Evolutionary conservation across 2,329 filamentous ascomycete genomes (phyloP).

Genomic region (Zasmidium cellare): DNA sequence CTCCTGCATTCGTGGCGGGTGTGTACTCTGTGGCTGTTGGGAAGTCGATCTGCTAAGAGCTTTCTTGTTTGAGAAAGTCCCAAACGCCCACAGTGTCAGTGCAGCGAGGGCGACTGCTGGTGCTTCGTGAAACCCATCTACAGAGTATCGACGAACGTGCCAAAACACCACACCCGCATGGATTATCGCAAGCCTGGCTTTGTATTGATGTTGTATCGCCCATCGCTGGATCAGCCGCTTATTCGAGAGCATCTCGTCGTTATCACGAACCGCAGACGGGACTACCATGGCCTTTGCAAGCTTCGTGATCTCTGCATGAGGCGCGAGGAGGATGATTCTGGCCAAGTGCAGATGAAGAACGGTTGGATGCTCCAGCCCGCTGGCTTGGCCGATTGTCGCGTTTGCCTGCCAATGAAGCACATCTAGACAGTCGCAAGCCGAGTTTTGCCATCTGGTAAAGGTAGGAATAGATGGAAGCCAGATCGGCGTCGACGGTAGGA

Average conservation of each 20-base stretch:
- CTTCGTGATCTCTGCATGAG: constrained; percentile 47
- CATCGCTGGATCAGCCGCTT: constrained; percentile 43
- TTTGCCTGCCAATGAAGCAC: constrained; percentile 61
- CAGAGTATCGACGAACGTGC: constrained; percentile 53
- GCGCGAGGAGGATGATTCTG: constrained; percentile 53
- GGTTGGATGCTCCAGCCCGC: constrained; percentile 56
- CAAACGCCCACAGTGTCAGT: constrained; percentile 65
- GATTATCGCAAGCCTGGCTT: constrained; percentile 57
- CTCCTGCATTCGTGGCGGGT: not conserved
- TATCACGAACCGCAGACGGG: constrained; percentile 11
- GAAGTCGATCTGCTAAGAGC: not conserved
- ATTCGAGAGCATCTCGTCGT: not conserved
- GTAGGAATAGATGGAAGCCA: constrained; percentile 51
- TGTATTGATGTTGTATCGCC: constrained; percentile 54
- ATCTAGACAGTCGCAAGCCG: constrained; percentile 52
- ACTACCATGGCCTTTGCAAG: constrained; percentile 41
- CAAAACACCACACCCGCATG: constrained; percentile 56
- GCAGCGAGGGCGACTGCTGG: constrained; percentile 66
- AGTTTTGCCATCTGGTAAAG: constrained; percentile 52
- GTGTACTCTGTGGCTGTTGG: not conserved
- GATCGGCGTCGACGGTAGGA: constrained; percentile 23
- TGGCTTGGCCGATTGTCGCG: constrained; percentile 49
- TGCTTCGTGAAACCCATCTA: constrained; percentile 60
- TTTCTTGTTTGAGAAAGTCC: constrained; percentile 25
- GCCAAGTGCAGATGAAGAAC: constrained; percentile 58